Evolutionary conservation across 805 yeast genomes (phyloP), one percentile per base, ranked within the genome.

Genomic region (Candida yuanshanica): DNA sequence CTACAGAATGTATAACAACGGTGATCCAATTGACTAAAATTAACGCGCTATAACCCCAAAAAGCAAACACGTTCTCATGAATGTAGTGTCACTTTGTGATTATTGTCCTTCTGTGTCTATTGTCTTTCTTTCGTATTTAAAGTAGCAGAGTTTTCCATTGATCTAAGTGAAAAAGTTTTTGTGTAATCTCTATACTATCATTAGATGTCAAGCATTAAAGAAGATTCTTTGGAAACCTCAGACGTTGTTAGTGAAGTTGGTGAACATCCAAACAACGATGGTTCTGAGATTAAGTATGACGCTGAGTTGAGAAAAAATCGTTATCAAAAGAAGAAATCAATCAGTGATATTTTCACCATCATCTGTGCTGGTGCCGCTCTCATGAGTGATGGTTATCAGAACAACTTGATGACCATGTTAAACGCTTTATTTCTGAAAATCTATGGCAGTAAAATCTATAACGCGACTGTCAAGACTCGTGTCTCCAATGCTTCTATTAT

Each of bases 331-430:
- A 57, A 55, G 46, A 61, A 57, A 43, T 52, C 66, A 1, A 33
- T 50, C 34, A 56, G 66, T 5, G 70, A 66, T 47, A 58, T 66
- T 37, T 50, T 69, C 48, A 62, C 79, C 41, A 76, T 83, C 46
- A 53, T 79, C 35, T 77, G 85, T 61, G 69, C 55, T 20, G 91
- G 93, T 12, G 80, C 77, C 48, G 93, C 90, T 0, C 69, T 84
- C 55, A 75, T 82, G 52, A 76, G 84, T 18, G 93, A 84, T 62
- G 90, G 90, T 4, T 83, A 83, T 60, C 87, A 81, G 57, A 83
- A 83, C 55, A 80, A 77, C 50, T 72, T 81, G 47, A 81, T 83
- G 86, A 74, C 86, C 4, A 79, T 81, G 81, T 52, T 73, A 49
- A 83, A 82, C 58, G 63, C 71, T 17, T 71, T 79, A 12, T 79